phyloP scores from a whole-genome alignment of 768 basidiomycete species.

The Termitomyces sp. region DNA sequence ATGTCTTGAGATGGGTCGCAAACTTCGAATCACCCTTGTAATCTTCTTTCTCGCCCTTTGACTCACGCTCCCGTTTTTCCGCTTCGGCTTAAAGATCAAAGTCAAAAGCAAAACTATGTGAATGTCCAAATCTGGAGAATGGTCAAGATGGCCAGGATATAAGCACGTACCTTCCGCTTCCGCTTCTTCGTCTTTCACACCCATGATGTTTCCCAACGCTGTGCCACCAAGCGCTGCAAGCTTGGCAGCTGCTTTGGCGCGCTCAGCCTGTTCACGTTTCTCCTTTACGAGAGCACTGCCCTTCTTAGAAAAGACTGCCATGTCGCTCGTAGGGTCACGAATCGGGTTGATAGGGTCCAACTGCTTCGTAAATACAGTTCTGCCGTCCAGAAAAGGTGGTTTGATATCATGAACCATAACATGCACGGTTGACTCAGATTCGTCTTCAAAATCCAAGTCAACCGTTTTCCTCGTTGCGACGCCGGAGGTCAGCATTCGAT shows the following conservation, averaged over 20 bases:
- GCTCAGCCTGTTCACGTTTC: slow-evolving; percentile 93
- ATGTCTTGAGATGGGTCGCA: slow-evolving; percentile 85
- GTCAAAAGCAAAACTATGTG: slow-evolving; percentile 55
- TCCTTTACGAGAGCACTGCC: slow-evolving; percentile 94
- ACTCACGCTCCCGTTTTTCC: slow-evolving; percentile 43
- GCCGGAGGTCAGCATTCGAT: slow-evolving; percentile 95
- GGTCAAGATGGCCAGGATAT: slow-evolving; percentile 13
- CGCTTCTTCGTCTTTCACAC: slow-evolving; percentile 92
- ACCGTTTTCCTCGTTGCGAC: slow-evolving; percentile 83
- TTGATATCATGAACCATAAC: slow-evolving; percentile 97
- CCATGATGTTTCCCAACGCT: slow-evolving; percentile 95
- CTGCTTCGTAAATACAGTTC: slow-evolving; percentile 94
- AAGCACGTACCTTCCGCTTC: slow-evolving; percentile 79
- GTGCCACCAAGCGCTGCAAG: slow-evolving; percentile 91
- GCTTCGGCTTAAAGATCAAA: slow-evolving; percentile 49
- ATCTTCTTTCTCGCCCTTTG: slow-evolving; percentile 57
- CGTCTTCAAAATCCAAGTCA: slow-evolving; percentile 95
- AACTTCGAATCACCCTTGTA: slow-evolving; percentile 97
- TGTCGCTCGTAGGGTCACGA: slow-evolving; percentile 87
- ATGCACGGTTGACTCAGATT: slow-evolving; percentile 93
- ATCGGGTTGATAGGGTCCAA: slow-evolving; percentile 97
- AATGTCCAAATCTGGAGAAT: slow-evolving; percentile 67
- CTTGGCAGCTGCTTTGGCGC: slow-evolving; percentile 95
- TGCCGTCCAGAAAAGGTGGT: slow-evolving; percentile 96
- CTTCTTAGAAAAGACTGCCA: slow-evolving; percentile 96